Evolutionary conservation across 768 basidiomycete species (phyloP).

Genomic region (Tylopilus balloui): DNA sequence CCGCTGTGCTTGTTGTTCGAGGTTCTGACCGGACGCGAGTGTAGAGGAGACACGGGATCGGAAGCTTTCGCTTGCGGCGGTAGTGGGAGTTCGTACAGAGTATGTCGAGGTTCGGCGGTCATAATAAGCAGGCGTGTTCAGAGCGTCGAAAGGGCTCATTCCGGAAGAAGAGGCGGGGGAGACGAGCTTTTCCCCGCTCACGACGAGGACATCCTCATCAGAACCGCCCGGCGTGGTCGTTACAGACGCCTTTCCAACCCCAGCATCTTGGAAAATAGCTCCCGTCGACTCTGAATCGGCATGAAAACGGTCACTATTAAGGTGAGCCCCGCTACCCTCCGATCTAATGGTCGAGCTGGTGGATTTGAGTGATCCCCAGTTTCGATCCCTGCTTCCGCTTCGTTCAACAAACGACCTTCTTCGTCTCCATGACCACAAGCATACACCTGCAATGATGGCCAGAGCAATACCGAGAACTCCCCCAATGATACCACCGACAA

Average conservation of each 20-base stretch:
- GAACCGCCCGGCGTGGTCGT: slow-evolving; percentile 19
- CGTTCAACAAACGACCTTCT: slow-evolving; percentile 21
- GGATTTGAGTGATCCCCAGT: slow-evolving; percentile 30
- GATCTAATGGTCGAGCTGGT: slow-evolving; percentile 16
- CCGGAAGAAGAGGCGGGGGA: slow-evolving; percentile 14
- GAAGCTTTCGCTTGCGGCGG: slow-evolving; percentile 1
- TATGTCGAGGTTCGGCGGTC: slow-evolving; percentile 19
- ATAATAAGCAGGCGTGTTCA: slow-evolving; percentile 15
- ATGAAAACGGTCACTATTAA: slow-evolving; percentile 10
- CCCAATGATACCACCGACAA: slow-evolving; percentile 53
- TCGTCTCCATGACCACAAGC: slow-evolving; percentile 26
- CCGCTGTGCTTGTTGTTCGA: slow-evolving; percentile 31
- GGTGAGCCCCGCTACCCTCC: neutral
- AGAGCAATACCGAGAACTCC: slow-evolving; percentile 36
- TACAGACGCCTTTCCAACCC: slow-evolving; percentile 13
- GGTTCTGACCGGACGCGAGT: slow-evolving; percentile 14
- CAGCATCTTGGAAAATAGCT: slow-evolving; percentile 10
- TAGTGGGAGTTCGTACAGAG: slow-evolving; percentile 11
- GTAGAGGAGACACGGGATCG: slow-evolving; percentile 9
- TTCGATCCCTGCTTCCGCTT: slow-evolving; percentile 19
- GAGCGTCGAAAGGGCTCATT: slow-evolving; percentile 18
- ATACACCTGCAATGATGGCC: slow-evolving; percentile 31
- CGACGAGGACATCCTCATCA: slow-evolving; percentile 14
- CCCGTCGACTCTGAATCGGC: slow-evolving; percentile 23
- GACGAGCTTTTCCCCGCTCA: slow-evolving; percentile 23